phyloP scores from a whole-genome alignment of 2,329 filamentous ascomycete genomes.

The Emericellopsis cladophorae region DNA sequence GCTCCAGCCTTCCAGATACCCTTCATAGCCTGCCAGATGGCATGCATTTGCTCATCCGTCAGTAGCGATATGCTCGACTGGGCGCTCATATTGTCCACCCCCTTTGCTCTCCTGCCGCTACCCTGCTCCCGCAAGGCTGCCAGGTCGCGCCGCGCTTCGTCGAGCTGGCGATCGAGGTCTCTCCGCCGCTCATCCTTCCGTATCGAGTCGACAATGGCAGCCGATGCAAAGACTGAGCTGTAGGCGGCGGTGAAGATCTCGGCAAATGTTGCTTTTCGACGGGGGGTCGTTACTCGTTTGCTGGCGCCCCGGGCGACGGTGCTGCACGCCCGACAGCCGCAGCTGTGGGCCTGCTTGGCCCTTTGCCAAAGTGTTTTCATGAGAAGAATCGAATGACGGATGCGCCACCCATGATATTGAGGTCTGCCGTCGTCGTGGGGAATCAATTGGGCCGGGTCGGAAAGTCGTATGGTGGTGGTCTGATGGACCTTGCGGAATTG shows the following conservation, averaged over 20 bases:
- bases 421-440: neutral
- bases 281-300: slow-evolving; percentile 35
- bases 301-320: slow-evolving; percentile 33
- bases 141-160: slow-evolving; percentile 36
- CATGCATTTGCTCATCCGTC: slow-evolving; percentile 14
- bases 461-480: neutral
- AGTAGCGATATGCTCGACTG: slow-evolving; percentile 3
- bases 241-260: slow-evolving; percentile 55
- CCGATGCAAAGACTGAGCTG: slow-evolving; percentile 53
- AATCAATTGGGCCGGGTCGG: slow-evolving; percentile 1
- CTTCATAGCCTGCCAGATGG: slow-evolving; percentile 17
- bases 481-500: neutral
- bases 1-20: slow-evolving; percentile 16
- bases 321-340: slow-evolving; percentile 50
- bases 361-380: slow-evolving; percentile 50
- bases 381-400: neutral
- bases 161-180: slow-evolving; percentile 50
- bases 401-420: too few species aligned
- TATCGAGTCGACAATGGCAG: slow-evolving; percentile 47
- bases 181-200: slow-evolving; percentile 43
- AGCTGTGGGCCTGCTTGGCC: slow-evolving; percentile 49
- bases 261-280: slow-evolving; percentile 34
- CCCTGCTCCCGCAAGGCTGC: slow-evolving; percentile 12
- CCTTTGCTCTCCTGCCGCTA: too few species aligned
- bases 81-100: too few species aligned